Conservation (phyloP, 495 filamentous ascomycete species). For the Lophiostoma macrostomum region DNA sequence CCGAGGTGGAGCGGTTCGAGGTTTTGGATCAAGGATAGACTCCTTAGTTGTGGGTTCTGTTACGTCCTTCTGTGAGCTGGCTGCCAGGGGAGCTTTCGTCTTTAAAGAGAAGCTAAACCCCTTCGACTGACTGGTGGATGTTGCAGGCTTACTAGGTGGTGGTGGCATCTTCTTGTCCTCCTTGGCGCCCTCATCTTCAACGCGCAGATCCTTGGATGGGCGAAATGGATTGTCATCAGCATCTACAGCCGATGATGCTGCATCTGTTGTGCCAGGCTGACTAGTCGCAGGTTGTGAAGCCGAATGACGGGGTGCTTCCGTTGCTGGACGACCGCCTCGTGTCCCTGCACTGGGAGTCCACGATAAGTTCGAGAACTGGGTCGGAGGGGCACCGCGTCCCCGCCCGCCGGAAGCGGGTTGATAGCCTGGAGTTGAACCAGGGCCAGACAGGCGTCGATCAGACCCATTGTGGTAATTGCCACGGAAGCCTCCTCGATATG, state of each 20-base stretch:
- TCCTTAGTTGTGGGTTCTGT: slow-evolving; percentile 3
- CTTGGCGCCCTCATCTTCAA: slow-evolving; percentile 55
- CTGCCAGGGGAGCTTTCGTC: slow-evolving; percentile 56
- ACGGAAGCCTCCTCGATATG: slow-evolving; percentile 56
- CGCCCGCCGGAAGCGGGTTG: slow-evolving; percentile 10
- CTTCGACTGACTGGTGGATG: slow-evolving; percentile 48
- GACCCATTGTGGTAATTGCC: slow-evolving; percentile 51
- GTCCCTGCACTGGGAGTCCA: slow-evolving; percentile 53
- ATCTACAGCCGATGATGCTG: slow-evolving; percentile 35
- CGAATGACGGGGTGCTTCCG: slow-evolving; percentile 20
- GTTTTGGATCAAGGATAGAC: slow-evolving; percentile 11
- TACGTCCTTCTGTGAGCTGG: slow-evolving; percentile 35
- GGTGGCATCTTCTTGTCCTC: slow-evolving; percentile 52
- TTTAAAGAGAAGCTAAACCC: slow-evolving; percentile 92
- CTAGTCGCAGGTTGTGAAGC: slow-evolving; percentile 31
- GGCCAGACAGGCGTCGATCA: slow-evolving; percentile 53
- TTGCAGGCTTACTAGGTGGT: slow-evolving; percentile 47
- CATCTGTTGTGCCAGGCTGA: slow-evolving; percentile 32
- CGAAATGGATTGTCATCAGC: slow-evolving; percentile 62
- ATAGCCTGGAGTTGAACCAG: slow-evolving; percentile 30
- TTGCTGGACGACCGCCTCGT: slow-evolving; percentile 45
- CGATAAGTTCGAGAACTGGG: slow-evolving; percentile 59
- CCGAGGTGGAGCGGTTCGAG: slow-evolving; percentile 20
- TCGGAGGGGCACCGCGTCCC: slow-evolving; percentile 44
- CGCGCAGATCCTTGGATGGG: slow-evolving; percentile 60